These are phyloP conservation scores for Acrocalymma vagum DNA, from an alignment of 2,329 filamentous ascomycete genomes.

Conservation along the genomic window DNA sequence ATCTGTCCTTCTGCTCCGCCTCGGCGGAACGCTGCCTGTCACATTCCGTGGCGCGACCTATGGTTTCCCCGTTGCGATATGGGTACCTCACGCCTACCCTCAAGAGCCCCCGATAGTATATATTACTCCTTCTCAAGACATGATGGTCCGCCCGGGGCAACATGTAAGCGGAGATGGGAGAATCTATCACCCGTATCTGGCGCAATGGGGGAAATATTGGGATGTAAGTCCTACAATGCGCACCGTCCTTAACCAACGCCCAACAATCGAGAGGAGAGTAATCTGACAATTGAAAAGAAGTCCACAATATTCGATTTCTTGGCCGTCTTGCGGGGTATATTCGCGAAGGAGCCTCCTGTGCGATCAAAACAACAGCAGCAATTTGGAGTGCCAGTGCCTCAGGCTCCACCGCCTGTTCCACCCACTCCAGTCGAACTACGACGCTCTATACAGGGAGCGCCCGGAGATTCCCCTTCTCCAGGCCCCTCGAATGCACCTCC, in stretches of 20 bases:
- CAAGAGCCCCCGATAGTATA: constrained; percentile 86
- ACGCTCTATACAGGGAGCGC: constrained; percentile 39
- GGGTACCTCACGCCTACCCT: constrained; percentile 92
- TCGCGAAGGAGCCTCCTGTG: constrained; percentile 93
- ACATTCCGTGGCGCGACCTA: constrained; percentile 88
- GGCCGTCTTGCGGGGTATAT: constrained; percentile 82
- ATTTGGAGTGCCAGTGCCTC: constrained; percentile 40
- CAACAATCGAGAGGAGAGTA: background rate
- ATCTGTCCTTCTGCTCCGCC: constrained; percentile 84
- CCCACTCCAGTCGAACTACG: constrained; percentile 71
- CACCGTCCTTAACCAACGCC: background rate
- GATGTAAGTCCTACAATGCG: constrained; percentile 71
- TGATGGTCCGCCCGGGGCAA: constrained; percentile 90
- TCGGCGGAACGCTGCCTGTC: constrained; percentile 90
- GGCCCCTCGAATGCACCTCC: constrained; percentile 33
- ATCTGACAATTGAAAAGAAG: constrained; percentile 62
- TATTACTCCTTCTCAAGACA: constrained; percentile 85
- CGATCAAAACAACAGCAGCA: constrained; percentile 69
- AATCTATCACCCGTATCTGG: constrained; percentile 94
- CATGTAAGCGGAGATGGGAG: constrained; percentile 93
- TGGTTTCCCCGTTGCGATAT: constrained; percentile 89
- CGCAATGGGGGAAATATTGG: constrained; percentile 88
- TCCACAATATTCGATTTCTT: constrained; percentile 86
- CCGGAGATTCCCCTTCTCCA: constrained; percentile 47
- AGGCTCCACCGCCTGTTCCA: constrained; percentile 60